Evolutionary conservation across 768 basidiomycete genomes (phyloP).

Genomic region (Clathrus columnatus): DNA sequence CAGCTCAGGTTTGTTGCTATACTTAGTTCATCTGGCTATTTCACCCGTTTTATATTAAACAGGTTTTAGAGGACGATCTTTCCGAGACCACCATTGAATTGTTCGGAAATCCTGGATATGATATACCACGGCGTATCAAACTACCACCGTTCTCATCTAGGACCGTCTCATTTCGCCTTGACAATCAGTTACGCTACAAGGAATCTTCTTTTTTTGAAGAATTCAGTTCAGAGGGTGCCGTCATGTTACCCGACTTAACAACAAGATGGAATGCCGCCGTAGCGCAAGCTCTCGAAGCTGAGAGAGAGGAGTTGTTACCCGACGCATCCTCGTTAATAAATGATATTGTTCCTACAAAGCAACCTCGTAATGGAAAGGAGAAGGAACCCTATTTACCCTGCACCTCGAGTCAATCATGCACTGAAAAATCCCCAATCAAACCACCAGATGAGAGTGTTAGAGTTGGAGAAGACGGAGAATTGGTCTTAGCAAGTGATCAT

Average conservation of each 20-base stretch:
- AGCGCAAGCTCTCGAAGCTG: conserved; percentile 33
- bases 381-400: background rate
- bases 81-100: conserved; percentile 24
- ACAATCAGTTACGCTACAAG: conserved; percentile 17
- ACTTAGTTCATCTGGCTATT: background rate
- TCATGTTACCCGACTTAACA: conserved; percentile 28
- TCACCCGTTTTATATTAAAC: conserved; percentile 19
- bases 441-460: conserved; percentile 5
- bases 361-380: background rate
- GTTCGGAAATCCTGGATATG: conserved; percentile 6
- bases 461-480: conserved; percentile 45
- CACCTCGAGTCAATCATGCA: background rate
- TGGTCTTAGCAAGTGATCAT: conserved; percentile 44
- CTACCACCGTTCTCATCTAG: conserved; percentile 30
- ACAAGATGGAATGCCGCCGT: conserved; percentile 42
- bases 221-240: background rate
- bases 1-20: conserved; percentile 43
- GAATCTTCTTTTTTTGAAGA: background rate
- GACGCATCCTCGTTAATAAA: conserved; percentile 19
- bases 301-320: conserved; percentile 42
- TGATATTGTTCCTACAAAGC: background rate
- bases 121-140: conserved; percentile 24
- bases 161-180: conserved; percentile 26
- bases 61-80: conserved; percentile 20
- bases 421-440: background rate